These are phyloP conservation scores for Ophiostoma sp. DNA, from an alignment of 2,329 filamentous ascomycete genomes.

Conservation along the genomic window DNA sequence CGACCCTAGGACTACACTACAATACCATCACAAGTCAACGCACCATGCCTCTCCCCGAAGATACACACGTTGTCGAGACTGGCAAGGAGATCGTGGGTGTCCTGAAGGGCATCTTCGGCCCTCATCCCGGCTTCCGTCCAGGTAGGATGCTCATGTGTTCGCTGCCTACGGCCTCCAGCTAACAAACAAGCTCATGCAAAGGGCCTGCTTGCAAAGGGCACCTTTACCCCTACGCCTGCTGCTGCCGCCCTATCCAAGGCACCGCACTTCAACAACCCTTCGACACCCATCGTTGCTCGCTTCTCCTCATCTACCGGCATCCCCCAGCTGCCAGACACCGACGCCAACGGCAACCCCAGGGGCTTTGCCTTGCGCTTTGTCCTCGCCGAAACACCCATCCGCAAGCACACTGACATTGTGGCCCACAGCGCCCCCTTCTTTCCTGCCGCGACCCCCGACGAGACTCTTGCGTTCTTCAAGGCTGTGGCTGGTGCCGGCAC, in stretches of 20 bases:
- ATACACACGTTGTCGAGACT: slow-evolving; percentile 37
- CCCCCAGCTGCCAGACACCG: slow-evolving; percentile 45
- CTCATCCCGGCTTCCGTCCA: slow-evolving; percentile 37
- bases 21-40: not conserved
- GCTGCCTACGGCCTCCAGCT: not conserved
- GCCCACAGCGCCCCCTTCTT: slow-evolving; percentile 49
- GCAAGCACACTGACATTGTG: slow-evolving; percentile 52
- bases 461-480: slow-evolving; percentile 46
- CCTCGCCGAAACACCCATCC: slow-evolving; percentile 36
- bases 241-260: slow-evolving; percentile 43
- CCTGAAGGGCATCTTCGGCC: slow-evolving; percentile 37
- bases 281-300: slow-evolving; percentile 44
- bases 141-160: not conserved
- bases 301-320: slow-evolving; percentile 50
- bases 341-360: slow-evolving; percentile 43
- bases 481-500: slow-evolving; percentile 35
- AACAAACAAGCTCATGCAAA: slow-evolving; percentile 44
- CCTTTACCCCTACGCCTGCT: slow-evolving; percentile 44
- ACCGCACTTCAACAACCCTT: slow-evolving; percentile 42
- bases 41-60: slow-evolving; percentile 43
- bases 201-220: slow-evolving; percentile 47
- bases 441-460: slow-evolving; percentile 46
- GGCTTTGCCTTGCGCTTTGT: slow-evolving; percentile 47
- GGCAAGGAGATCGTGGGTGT: slow-evolving; percentile 35
- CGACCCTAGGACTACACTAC: not conserved